A percentile compares a stretch with the other conserved stretches of the same genome.
Evolutionary conservation across 2,329 filamentous ascomycete genomes (phyloP).

Genomic region (Colletotrichum tamarilloi): DNA sequence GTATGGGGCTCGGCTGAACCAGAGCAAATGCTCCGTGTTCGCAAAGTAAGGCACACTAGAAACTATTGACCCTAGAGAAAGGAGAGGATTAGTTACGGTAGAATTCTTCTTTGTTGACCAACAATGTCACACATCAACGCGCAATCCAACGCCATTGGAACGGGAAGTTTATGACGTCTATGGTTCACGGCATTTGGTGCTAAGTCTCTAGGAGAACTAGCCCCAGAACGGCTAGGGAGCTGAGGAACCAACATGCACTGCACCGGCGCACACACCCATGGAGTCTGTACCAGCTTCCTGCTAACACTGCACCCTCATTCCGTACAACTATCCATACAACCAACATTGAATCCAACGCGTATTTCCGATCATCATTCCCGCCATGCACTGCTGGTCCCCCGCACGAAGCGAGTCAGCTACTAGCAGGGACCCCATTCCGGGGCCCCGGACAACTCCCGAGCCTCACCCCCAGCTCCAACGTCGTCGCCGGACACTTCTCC

Average conservation of each 20-base stretch:
- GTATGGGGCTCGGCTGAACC: too few species aligned
- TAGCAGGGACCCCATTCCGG: slow-evolving; percentile 15
- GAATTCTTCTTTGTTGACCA: not conserved
- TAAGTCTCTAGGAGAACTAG: not conserved
- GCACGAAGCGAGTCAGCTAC: slow-evolving; percentile 20
- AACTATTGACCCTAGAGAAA: too few species aligned
- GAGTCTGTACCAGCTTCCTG: not conserved
- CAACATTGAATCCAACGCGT: not conserved
- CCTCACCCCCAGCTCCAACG: not conserved
- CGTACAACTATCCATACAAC: not conserved
- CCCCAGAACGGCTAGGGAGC: not conserved
- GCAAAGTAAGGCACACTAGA: too few species aligned
- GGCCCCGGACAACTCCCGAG: slow-evolving; percentile 29
- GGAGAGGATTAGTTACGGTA: not conserved
- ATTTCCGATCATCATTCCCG: not conserved
- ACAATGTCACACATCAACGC: not conserved
- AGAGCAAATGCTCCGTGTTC: too few species aligned
- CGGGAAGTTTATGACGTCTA: not conserved
- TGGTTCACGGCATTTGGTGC: not conserved
- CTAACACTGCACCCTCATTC: not conserved
- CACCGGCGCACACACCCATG: not conserved
- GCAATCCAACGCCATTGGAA: not conserved
- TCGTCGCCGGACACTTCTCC: slow-evolving; percentile 11
- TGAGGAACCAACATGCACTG: too few species aligned
- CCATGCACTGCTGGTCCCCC: not conserved